Evolutionary conservation across 768 basidiomycete genomes (phyloP), one percentile per base, ranked within the genome.

Genomic region (Cyclocybe aegerita): DNA sequence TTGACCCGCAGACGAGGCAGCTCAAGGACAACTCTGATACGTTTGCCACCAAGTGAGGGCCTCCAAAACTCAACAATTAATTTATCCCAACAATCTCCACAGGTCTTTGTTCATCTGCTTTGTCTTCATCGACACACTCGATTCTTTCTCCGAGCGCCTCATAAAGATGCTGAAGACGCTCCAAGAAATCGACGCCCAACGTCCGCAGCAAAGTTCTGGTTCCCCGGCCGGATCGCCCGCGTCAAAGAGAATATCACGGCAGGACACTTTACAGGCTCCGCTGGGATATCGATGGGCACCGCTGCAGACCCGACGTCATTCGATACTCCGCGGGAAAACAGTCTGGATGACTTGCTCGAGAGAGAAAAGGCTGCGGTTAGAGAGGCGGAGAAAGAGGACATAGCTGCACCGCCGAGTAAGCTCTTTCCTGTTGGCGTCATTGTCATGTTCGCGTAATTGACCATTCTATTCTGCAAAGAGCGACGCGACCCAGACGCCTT

Each of bases 91-190:
- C 4, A 23, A 23, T 23, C 3, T 4, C 23, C 23, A 23, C 4
- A 23, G 23, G 23, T 74, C 77, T 2, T 63, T 78, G 3, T 78
- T 71, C 49, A 63, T 73, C 9, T 75, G 74, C 40, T 77, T 77
- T 48, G 74, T 77, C 1, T 77, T 75, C 59, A 69, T 69, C 33
- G 73, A 73, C 49, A 66, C 72, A 17, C 54, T 78, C 9, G 70
- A 76, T 23, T 67, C 68, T 1, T 76, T 75, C 38, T 66, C 74
- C 1, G 69, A 72, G 8, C 62, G 67, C 9, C 61, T 75, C 2
- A 50, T 62, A 8, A 63, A 61, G 10, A 52, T 76, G 4, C 53
- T 76, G 14, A 47, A 55, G n/a, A 48, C 70, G 15, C 43, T 71
- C 4, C 50, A 69, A 4, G 67, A 68, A 8, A 58, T 76, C 10